A percentile compares a stretch with the other conserved stretches of the same genome.
phyloP scores from a whole-genome alignment of 495 filamentous ascomycete genomes.

The Ascobolus immersus region DNA sequence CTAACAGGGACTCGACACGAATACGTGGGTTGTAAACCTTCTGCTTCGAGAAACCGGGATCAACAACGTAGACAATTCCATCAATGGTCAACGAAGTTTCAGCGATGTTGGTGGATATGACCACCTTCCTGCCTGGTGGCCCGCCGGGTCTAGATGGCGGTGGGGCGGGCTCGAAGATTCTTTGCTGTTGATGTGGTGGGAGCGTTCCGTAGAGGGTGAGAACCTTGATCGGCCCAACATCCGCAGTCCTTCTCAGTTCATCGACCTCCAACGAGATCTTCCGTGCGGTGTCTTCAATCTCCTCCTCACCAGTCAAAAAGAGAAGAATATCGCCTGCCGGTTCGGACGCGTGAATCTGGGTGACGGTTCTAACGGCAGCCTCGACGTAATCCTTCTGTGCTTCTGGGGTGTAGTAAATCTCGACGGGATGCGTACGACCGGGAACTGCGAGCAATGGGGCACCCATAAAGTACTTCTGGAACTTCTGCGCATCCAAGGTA shows the following conservation, averaged over 20 bases:
- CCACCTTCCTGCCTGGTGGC: conserved; percentile 73
- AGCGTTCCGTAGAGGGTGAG: conserved; percentile 90
- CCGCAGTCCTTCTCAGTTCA: conserved; percentile 70
- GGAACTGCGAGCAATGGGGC: conserved; percentile 85
- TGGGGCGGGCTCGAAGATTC: conserved; percentile 79
- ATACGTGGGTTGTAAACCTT: conserved; percentile 97
- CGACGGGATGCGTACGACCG: conserved; percentile 84
- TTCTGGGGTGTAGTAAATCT: conserved; percentile 95
- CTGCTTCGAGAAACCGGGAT: conserved; percentile 97
- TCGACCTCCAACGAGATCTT: conserved; percentile 78
- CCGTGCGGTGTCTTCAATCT: conserved; percentile 87
- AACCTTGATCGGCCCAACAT: conserved; percentile 67
- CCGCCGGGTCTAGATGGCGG: conserved; percentile 44
- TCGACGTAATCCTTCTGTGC: conserved; percentile 93
- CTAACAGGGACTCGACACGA: conserved; percentile 81
- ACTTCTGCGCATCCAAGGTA: conserved; percentile 89
- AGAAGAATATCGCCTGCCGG: conserved; percentile 82
- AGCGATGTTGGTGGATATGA: conserved; percentile 92
- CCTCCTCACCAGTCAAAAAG: conserved; percentile 94
- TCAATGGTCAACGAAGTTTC: conserved; percentile 96
- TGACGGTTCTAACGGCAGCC: conserved; percentile 72
- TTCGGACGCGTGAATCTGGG: conserved; percentile 87
- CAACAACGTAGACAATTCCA: conserved; percentile 95
- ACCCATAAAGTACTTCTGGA: conserved; percentile 90
- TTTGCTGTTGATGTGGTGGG: conserved; percentile 75